Base-by-base conservation (phyloP, 495 filamentous ascomycete genomes). In the Lophiotrema nucula region DNA sequence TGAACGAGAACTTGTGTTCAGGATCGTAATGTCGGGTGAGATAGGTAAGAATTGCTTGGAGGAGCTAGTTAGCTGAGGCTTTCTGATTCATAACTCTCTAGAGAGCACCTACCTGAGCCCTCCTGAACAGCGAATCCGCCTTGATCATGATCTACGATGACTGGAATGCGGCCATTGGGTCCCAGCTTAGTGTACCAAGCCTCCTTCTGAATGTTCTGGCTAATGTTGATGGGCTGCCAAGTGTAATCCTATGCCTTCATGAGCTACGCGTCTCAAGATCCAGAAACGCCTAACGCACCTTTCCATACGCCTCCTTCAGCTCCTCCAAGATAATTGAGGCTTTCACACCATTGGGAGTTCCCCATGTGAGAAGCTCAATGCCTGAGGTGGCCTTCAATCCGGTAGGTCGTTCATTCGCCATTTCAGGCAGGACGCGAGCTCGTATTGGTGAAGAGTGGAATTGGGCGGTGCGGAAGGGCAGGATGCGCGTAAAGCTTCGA, bases 341-440 rank as follows among this genome's bases (percentile, higher is more conserved):
- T 48, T 72, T 73, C 37, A 60, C 48, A 13, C 69, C 70, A 33
- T 69, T 69, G 18, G 66, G 60, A 2, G 61, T 69, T 15, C 55
- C 59, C 18, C 16, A 60, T 1, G 79, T 82, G 5, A 81, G 64
- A 21, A 81, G 77, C 70, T 83, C 79, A 59, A 83, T 80, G 60
- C 79, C 80, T 24, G 74, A 79, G 58, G 71, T 80, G 53, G 77
- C 79, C 49, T 78, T 77, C 31, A 81, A 71, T 19, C 79, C 80
- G 5, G 73, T 77, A 22, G 79, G 75, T 49, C 61, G 64, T 19
- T 67, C 47, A 27, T 45, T 19, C 18, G 62, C 44, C 58, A 68
- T 66, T 4, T 33, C 26, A 35, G 60, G 52, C 3, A 51, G 39
- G 35, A 55, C 27, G 13, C 56, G 56, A 5, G 58, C 38, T 25